Base-by-base conservation (phyloP, 2,329 filamentous ascomycete genomes). In the Stenocarpella maydis region DNA sequence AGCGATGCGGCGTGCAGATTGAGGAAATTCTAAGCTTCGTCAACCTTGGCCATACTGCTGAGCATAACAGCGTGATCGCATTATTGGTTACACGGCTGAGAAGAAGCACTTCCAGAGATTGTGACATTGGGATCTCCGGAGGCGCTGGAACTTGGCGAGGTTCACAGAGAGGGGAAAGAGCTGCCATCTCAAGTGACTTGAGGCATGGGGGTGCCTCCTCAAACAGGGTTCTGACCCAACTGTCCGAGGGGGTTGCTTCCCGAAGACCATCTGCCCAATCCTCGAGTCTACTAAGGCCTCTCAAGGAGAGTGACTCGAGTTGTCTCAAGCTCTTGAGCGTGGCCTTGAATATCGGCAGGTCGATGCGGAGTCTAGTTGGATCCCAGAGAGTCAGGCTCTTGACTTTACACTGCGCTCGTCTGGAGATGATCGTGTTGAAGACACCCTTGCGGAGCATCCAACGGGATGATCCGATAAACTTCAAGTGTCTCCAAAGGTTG, bases 401-500 rank as follows among this genome's bases (percentile, higher is more conserved):
- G 31, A 52, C 63, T 15, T 52, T 37, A 34, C 49, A 26, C 37
- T 55, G 41, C 3, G 69, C 61, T 12, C 47, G 65, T 8, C 52
- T 64, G 26, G 24, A 17, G 55, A 68, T 41, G 50, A 70, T 24
- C 6, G 17, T 17, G 52, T 67, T 67, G 41, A 43, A 28, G 52
- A 50, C 53, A 3, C 52, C 26, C 17, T 49, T 58, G 31, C 31
- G 52, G 7, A 64, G 24, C 7, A 19, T 19, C 2, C 21, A 43
- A 1, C 26, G 37, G 17, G 17, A 17, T 15, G 17, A 8, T 17
- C 14, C 52, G 10, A 67, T 39, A 28, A 71, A 37, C 2, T 15
- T 39, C 28, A 71, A 45, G 21, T 68, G 49, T 6, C 17, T 70
- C 70, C 70, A 71, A 7, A 71, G 61, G 17, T 2, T 19, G 15